Evolutionary conservation across 23 red algal genomes (phyloP), one percentile per base, ranked within the genome.

Genomic region (Chondrus crispus): DNA sequence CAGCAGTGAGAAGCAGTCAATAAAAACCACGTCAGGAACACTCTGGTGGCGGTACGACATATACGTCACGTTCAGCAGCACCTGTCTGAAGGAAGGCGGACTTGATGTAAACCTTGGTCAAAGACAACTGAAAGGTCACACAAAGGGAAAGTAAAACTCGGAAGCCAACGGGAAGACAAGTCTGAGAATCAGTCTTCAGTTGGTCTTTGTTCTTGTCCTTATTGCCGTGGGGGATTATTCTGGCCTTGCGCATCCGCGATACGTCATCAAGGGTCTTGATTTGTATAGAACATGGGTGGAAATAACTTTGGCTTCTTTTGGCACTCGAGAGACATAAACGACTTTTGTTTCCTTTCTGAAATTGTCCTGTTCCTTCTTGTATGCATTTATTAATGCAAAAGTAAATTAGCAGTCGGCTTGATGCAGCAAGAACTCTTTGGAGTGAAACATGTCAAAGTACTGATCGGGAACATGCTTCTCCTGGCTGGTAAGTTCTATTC

Each of bases 31-130:
- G 12, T 12, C 50, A 14, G 12, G 20, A 14, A 20, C 50, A 54
- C 50, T 54, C 50, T 14, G 13, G 50, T 20, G 12, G 80, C 16
- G 80, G 80, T 35, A 85, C 43, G 37, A 85, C 54, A 46, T 35
- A 85, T 16, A 85, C 74, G 43, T 60, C 54, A 42, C 80, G 80
- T 40, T 13, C 13, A 13, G 80, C 80, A 12, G 48, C 32, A 11
- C 50, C 14, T 14, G 49, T 66, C 43, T 64, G 13, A 13, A 80
- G 45, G 30, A 66, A 85, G 52, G 52, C 80, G 20, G 28, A 42
- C 37, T 85, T 85, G 18, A 85, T n/a, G 39, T 85, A 51, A 66
- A 66, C 39, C 43, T 85, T 66, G 54, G 19, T 22, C 24, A 85
- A 22, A 11, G 48, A 10, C 80, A 51, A 85, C 10, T 43, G 13